phyloP scores from a whole-genome alignment of 768 basidiomycete genomes.

The Tylopilus plumbeoviolaceoides region DNA sequence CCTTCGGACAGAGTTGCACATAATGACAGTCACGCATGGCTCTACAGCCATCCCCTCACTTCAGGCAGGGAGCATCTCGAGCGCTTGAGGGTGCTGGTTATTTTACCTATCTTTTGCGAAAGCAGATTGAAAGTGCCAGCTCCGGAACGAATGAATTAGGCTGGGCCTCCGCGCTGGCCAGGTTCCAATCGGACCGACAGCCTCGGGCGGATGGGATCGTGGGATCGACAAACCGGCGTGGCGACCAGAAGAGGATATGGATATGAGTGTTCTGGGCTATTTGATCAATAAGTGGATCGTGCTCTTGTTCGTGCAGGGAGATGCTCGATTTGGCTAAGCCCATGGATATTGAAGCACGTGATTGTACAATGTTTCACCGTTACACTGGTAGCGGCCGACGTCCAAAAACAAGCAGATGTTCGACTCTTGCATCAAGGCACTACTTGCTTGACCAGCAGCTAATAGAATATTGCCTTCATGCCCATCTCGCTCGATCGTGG shows the following conservation, averaged over 20 bases:
- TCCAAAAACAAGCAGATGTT: too few species aligned
- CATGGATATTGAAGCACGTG: too few species aligned
- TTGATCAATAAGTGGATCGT: slow-evolving; percentile 22
- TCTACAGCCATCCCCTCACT: slow-evolving; percentile 27
- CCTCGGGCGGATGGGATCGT: slow-evolving; percentile 27
- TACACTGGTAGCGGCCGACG: too few species aligned
- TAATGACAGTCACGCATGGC: background rate
- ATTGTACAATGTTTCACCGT: too few species aligned
- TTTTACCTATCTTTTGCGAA: slow-evolving; percentile 26
- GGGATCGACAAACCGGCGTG: slow-evolving; percentile 25
- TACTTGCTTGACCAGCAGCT: too few species aligned
- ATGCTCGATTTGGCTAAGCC: slow-evolving; percentile 29
- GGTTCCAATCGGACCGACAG: slow-evolving; percentile 25
- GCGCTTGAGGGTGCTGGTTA: slow-evolving; percentile 28
- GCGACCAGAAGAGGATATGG: slow-evolving; percentile 23
- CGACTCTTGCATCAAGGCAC: too few species aligned
- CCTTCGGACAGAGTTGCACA: background rate
- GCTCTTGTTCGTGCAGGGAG: slow-evolving; percentile 25
- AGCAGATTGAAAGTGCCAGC: slow-evolving; percentile 3
- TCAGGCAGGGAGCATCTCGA: slow-evolving; percentile 31
- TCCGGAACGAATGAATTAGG: slow-evolving; percentile 1
- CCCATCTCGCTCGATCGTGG: too few species aligned
- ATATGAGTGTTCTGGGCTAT: slow-evolving; percentile 16
- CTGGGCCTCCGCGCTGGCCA: slow-evolving; percentile 17
- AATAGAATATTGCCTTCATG: too few species aligned